Evolutionary conservation across 23 red algal genomes (phyloP), one percentile per base, ranked within the genome.

Genomic region (Chondrus crispus): DNA sequence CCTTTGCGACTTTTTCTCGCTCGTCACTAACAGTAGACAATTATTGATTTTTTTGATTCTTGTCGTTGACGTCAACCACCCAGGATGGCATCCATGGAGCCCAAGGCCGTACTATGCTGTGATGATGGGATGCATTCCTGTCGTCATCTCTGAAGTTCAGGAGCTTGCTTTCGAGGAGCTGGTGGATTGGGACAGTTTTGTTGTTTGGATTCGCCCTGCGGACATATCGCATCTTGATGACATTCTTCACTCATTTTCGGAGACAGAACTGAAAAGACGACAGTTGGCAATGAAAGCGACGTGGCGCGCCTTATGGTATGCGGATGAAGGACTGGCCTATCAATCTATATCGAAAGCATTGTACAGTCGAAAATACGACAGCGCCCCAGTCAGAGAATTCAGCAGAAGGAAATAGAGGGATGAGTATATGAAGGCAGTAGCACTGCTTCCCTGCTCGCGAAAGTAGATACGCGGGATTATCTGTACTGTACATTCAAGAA

Each of bases 11-110:
- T n/a, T n/a, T n/a, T n/a, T n/a, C n/a, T n/a, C n/a, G n/a, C n/a
- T n/a, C n/a, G n/a, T n/a, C n/a, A n/a, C n/a, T n/a, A n/a, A n/a
- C n/a, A n/a, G n/a, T n/a, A n/a, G n/a, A n/a, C n/a, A n/a, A n/a
- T n/a, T n/a, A n/a, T n/a, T n/a, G n/a, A n/a, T n/a, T n/a, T n/a
- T n/a, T n/a, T n/a, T n/a, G n/a, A n/a, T n/a, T n/a, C n/a, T n/a
- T n/a, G n/a, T n/a, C n/a, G n/a, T n/a, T n/a, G n/a, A n/a, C n/a
- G n/a, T n/a, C n/a, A n/a, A n/a, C n/a, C 71, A 76, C 26, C 50
- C 69, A 90, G 87, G 87, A 14, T 93, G 90, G 90, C 90, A 93
- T 80, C 90, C 90, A 43, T 93, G 90, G 90, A 93, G 90, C 50
- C 90, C 90, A 48, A 42, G 90, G 33, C 90, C 90, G 3, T 85